Percentiles rank a stretch among this genome's conserved stretches.
Conservation (phyloP, 1,284 basidiomycete species). For the Pseudozyma hubeiensis region DNA sequence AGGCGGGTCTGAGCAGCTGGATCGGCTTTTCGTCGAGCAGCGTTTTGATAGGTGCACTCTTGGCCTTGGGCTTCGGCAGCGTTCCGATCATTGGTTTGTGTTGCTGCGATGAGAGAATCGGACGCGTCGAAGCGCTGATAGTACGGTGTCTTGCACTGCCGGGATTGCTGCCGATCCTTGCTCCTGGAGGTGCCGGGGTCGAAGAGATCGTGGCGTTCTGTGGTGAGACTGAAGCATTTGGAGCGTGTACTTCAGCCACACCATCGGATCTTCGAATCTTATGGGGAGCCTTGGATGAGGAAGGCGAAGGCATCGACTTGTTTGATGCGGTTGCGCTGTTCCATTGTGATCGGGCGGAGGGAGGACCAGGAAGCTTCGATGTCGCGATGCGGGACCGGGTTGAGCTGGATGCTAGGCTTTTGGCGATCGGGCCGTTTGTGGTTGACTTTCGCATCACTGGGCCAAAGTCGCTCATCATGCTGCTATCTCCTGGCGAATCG, state of each 20-base stretch:
- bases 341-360: conserved; percentile 34
- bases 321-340: not conserved
- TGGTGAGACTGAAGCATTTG: not conserved
- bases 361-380: conserved; percentile 36
- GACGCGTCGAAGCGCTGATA: conserved; percentile 9
- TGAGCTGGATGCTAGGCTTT: not conserved
- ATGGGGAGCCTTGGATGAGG: conserved; percentile 15
- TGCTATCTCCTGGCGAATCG: conserved; percentile 1
- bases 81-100: conserved; percentile 35
- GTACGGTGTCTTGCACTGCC: conserved; percentile 15
- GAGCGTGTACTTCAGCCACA: conserved; percentile 26
- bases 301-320: conserved; percentile 19
- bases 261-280: conserved; percentile 34
- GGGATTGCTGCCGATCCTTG: not conserved
- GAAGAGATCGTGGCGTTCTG: conserved; percentile 3
- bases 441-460: conserved; percentile 6
- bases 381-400: not conserved
- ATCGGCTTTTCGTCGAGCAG: conserved; percentile 25
- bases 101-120: not conserved
- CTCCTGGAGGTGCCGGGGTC: conserved; percentile 1
- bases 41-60: conserved; percentile 15
- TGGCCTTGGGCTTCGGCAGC: conserved; percentile 24
- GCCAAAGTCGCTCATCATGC: conserved; percentile 39
- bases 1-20: not conserved
- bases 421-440: not conserved